Percentiles rank a stretch among this genome's conserved stretches.
phyloP scores from a whole-genome alignment of 257 asterid species.

The Nicotiana obtusifolia region DNA sequence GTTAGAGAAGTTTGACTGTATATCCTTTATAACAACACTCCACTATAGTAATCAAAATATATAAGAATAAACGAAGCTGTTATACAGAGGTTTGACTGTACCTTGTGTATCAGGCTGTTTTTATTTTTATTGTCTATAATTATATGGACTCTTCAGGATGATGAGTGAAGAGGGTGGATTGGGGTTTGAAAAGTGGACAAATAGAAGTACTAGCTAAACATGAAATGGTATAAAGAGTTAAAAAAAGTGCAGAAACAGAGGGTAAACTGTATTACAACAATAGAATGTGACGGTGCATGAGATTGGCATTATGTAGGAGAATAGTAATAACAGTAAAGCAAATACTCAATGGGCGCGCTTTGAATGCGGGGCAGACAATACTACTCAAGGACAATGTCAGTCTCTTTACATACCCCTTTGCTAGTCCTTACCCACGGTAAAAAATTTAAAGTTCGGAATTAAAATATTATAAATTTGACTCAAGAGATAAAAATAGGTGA shows the following conservation, averaged over 20 bases:
- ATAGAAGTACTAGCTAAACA: not conserved
- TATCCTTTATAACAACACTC: too few relatives aligned
- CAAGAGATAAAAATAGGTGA: too few relatives aligned
- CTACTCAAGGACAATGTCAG: constrained; percentile 62
- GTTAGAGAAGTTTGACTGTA: too few relatives aligned
- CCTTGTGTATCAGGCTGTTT: too few relatives aligned
- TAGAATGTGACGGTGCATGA: constrained; percentile 26
- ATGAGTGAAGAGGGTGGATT: too few relatives aligned
- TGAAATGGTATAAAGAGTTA: not conserved
- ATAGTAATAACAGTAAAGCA: constrained; percentile 10
- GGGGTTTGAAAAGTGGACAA: too few relatives aligned
- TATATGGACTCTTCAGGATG: too few relatives aligned
- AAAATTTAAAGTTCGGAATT: not conserved
- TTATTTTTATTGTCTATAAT: too few relatives aligned
- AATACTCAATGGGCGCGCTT: constrained; percentile 45
- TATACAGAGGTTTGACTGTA: too few relatives aligned
- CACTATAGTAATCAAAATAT: too few relatives aligned
- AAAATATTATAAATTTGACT: too few relatives aligned
- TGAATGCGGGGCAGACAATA: constrained; percentile 79
- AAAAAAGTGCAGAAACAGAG: not conserved
- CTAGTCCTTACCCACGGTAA: not conserved
- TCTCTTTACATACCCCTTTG: constrained; percentile 19
- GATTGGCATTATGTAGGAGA: constrained; percentile 6
- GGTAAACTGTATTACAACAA: not conserved
- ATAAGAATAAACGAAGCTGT: too few relatives aligned